Base-by-base conservation (phyloP, 371 early-diverging fungal genomes). In the Mucor lusitanicus region DNA sequence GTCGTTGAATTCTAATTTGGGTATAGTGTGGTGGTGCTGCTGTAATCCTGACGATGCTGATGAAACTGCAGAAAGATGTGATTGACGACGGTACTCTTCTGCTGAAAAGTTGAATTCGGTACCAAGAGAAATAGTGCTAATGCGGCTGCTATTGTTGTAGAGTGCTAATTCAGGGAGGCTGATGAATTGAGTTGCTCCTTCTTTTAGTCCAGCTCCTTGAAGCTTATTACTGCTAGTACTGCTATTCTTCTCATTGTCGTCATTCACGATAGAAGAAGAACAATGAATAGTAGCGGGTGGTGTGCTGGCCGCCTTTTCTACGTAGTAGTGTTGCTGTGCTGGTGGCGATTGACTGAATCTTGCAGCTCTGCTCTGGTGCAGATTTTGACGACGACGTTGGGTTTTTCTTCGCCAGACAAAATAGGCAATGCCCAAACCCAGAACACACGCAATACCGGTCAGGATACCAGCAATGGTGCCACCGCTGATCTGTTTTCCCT, bases 391-490 rank as follows among this genome's bases (percentile, higher is more conserved):
- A 33, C 44, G 63, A 42, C 44, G 35, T 21, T 37, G 30, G 27
- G 35, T 11, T 28, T 53, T 48, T 35, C 15, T 57, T 63, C 35
- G 61, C 70, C 71, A 73, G 0, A 79, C 30, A 37, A 79, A 73
- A 39, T 76, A 72, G 25, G 69, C 75, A 12, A 68, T 68, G 32
- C 67, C 70, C 15, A 79, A 39, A 0, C 61, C 76, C 2, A 76
- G 9, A 3, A 78, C 50, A 1, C 67, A 75, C 11, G 74, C 8
- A 57, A 75, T 50, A 60, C 81, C 78, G 1, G 80, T 59, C 4
- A 77, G 70, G 40, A 82, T 72, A 1, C 81, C 85, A 9, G 72
- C 81, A 54, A 75, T 70, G 5, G 70, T 76, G 17, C 82, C 83
- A 6, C 71, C 62, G 33, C 70, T 65, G 57, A 78, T 44, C 11